Percentiles rank a stretch among this genome's conserved stretches.
Evolutionary conservation across 2,329 filamentous ascomycete genomes (phyloP).

Genomic region (Fusarium sp.): DNA sequence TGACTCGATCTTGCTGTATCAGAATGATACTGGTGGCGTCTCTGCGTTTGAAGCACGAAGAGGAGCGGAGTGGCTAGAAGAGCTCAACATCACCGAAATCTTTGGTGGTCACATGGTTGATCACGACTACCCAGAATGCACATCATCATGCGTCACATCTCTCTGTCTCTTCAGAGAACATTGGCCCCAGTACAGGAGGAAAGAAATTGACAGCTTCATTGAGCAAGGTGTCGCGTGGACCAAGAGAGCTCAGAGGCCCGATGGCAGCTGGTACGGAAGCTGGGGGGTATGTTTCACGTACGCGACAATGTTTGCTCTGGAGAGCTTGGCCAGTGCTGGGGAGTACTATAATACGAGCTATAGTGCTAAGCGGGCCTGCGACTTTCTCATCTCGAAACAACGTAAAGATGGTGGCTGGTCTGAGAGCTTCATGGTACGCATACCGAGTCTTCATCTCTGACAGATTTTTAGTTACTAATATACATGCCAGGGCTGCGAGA

Average conservation of each 20-base stretch:
- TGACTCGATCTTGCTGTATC: conserved; percentile 92
- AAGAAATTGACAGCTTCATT: conserved; percentile 81
- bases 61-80: conserved; percentile 80
- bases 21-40: conserved; percentile 87
- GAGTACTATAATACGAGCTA: conserved; percentile 82
- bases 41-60: conserved; percentile 91
- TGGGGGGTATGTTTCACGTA: conserved; percentile 99
- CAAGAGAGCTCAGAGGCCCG: conserved; percentile 77
- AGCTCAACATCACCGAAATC: conserved; percentile 92
- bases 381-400: conserved; percentile 87
- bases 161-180: conserved; percentile 83
- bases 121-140: conserved; percentile 97
- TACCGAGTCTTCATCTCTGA: neutral
- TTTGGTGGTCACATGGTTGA: conserved; percentile 91
- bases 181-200: conserved; percentile 81
- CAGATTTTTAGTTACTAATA: conserved; percentile 8
- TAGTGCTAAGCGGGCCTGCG: conserved; percentile 78
- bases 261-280: conserved; percentile 96
- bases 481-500: conserved; percentile 74
- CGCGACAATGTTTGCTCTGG: conserved; percentile 93
- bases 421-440: conserved; percentile 80
- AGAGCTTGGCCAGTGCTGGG: conserved; percentile 82
- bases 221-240: conserved; percentile 82
- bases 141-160: conserved; percentile 89
- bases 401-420: conserved; percentile 94